Evolutionary conservation across 2,329 filamentous ascomycete genomes (phyloP).

Genomic region (Cladosporium sp.): DNA sequence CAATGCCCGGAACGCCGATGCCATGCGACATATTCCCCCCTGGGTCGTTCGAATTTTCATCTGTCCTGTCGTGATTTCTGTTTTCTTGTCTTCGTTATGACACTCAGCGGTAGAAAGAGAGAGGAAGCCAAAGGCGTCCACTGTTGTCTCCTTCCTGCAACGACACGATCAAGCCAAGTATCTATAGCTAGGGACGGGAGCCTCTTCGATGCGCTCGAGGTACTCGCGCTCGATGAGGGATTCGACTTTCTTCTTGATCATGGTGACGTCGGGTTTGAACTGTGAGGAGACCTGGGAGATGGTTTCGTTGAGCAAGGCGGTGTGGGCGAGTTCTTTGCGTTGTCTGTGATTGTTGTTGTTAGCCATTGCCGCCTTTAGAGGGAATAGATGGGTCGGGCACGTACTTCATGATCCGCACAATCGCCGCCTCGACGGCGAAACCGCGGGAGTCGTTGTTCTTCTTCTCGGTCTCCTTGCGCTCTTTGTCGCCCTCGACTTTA

Average conservation of each 20-base stretch:
- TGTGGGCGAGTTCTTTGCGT: constrained; percentile 67
- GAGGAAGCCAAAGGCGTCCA: too few species aligned
- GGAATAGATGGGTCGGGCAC: constrained; percentile 31
- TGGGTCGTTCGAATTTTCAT: too few species aligned
- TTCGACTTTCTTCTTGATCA: constrained; percentile 80
- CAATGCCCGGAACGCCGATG: too few species aligned
- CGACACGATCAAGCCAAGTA: constrained; percentile 60
- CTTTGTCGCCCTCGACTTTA: constrained; percentile 72
- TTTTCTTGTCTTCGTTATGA: too few species aligned
- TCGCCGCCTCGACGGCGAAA: constrained; percentile 69
- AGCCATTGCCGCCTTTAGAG: too few species aligned
- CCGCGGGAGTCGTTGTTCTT: constrained; percentile 69
- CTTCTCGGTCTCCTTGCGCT: constrained; percentile 66
- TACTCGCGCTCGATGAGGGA: constrained; percentile 74
- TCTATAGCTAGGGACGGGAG: constrained; percentile 58
- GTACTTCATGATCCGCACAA: constrained; percentile 84
- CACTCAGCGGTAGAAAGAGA: too few species aligned
- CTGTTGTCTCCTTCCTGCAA: too few species aligned
- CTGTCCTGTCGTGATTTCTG: too few species aligned
- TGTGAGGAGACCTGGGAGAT: constrained; percentile 63
- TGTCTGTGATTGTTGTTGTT: constrained; percentile 52
- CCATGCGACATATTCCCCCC: too few species aligned
- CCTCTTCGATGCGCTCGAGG: constrained; percentile 68
- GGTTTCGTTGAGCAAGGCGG: constrained; percentile 67
- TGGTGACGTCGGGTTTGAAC: constrained; percentile 70